Percentiles rank a stretch among this genome's conserved stretches.
Evolutionary conservation across 1,284 basidiomycete genomes (phyloP).

Genomic region (Cryptococcus floricola): DNA sequence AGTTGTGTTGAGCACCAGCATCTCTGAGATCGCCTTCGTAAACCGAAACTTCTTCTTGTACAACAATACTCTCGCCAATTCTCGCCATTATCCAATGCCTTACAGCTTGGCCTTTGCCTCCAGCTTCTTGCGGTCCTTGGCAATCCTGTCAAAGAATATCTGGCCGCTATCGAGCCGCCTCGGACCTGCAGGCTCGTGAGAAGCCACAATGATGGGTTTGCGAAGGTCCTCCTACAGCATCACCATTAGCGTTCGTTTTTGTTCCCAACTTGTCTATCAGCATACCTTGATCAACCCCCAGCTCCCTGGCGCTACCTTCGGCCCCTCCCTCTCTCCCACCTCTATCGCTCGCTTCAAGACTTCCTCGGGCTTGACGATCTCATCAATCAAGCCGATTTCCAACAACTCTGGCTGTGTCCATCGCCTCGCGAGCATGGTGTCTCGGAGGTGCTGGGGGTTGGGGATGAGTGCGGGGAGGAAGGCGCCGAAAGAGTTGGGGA

Average conservation of each 20-base stretch:
- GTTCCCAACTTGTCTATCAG: slow-evolving; percentile 1
- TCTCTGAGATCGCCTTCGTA: no score
- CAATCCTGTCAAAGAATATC: slow-evolving; percentile 32
- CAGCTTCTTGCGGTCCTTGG: slow-evolving; percentile 3
- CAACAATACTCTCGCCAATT: no score
- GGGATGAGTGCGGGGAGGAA: slow-evolving; percentile 66
- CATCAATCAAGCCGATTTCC: slow-evolving; percentile 66
- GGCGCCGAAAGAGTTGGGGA: slow-evolving; percentile 68
- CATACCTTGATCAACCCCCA: slow-evolving; percentile 55
- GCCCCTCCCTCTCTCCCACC: slow-evolving; percentile 48
- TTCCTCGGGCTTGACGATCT: slow-evolving; percentile 56
- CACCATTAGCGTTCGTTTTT: background rate
- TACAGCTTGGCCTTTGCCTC: slow-evolving; percentile 30
- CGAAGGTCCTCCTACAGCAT: slow-evolving; percentile 50
- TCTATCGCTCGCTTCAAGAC: slow-evolving; percentile 55
- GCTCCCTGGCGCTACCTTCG: slow-evolving; percentile 50
- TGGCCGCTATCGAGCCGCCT: slow-evolving; percentile 24
- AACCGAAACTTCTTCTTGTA: no score
- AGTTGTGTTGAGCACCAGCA: no score
- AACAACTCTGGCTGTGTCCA: slow-evolving; percentile 73
- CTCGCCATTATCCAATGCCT: background rate
- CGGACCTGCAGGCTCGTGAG: slow-evolving; percentile 27
- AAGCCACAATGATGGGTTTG: slow-evolving; percentile 46
- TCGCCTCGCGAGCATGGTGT: slow-evolving; percentile 74
- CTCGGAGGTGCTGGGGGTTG: slow-evolving; percentile 61